Evolutionary conservation across 768 basidiomycete genomes (phyloP), one percentile per base, ranked within the genome.

Genomic region (Mycena crocata): DNA sequence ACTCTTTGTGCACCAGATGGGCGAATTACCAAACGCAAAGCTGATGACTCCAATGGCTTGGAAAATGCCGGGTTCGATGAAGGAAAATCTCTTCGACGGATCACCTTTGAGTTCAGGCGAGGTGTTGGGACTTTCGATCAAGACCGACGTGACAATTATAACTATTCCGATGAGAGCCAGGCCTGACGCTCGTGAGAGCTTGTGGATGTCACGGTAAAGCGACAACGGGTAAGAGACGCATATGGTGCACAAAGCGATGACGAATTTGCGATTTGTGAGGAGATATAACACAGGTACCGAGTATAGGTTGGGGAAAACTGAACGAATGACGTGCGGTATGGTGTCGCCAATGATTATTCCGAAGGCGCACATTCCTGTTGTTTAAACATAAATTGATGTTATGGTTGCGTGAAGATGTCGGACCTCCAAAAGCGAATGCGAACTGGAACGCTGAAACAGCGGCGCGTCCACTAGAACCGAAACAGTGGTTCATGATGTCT

Each of bases 331-430:
- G 74, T 95, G 93, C 1, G 98, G 96, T 73, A 99, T 92, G 12
- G 97, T 97, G 80, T 99, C 98, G 68, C 98, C 96, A 59, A 98
- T 95, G 71, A 99, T 98, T 72, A 99, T 97, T 31, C 95, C 94
- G 76, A 98, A 99, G 0, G 97, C 97, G 71, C 95, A 97, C 96
- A 98, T 98, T 45, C 97, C 94, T 93, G 65, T 26, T n/a, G 24
- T n/a, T 45, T 19, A 42, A 39, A 3, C 35, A 46, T 71, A n/a
- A 72, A 62, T 52, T 21, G 23, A 34, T 6, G 42, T 19, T 30
- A 26, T 32, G 48, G 40, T 54, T 28, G n/a, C 68, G 63, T 49
- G 24, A 23, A 8, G 45, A 26, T 35, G 14, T 77, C 87, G 57
- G 73, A 91, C 95, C 96, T 73, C 98, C 98, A 70, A 98, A 98